Conservation (phyloP, 73 alveolate species). For the Tetrahymena thermophila region DNA sequence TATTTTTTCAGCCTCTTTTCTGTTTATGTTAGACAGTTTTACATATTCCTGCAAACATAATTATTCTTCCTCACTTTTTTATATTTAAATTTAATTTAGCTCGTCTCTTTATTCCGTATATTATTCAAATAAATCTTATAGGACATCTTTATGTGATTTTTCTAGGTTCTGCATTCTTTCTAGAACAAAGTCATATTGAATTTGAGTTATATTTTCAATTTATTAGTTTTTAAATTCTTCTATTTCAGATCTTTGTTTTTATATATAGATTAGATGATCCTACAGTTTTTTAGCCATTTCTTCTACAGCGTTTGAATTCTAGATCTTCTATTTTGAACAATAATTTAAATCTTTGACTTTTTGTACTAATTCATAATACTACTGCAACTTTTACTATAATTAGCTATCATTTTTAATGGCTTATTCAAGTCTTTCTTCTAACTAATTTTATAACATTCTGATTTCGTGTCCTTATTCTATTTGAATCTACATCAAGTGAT, state of each 20-base stretch:
- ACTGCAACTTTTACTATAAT: not conserved
- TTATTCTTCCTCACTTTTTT: not conserved
- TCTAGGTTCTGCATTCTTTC: not conserved
- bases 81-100: not conserved
- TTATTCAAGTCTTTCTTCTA: not conserved
- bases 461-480: not conserved
- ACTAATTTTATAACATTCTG: not conserved
- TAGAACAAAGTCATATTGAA: not conserved
- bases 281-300: not conserved
- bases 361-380: not conserved
- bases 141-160: not conserved
- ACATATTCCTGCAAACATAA: not conserved
- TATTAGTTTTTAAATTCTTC: not conserved
- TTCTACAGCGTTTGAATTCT: not conserved
- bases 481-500: not conserved
- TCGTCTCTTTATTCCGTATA: not conserved
- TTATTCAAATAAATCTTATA: not conserved
- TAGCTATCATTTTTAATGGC: not conserved
- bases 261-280: not conserved
- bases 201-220: not conserved
- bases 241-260: not conserved
- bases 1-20: not conserved
- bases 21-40: not conserved
- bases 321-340: not conserved
- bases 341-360: not conserved